Base-by-base conservation (phyloP, 1,284 basidiomycete genomes). In the Trametes polyzona region DNA sequence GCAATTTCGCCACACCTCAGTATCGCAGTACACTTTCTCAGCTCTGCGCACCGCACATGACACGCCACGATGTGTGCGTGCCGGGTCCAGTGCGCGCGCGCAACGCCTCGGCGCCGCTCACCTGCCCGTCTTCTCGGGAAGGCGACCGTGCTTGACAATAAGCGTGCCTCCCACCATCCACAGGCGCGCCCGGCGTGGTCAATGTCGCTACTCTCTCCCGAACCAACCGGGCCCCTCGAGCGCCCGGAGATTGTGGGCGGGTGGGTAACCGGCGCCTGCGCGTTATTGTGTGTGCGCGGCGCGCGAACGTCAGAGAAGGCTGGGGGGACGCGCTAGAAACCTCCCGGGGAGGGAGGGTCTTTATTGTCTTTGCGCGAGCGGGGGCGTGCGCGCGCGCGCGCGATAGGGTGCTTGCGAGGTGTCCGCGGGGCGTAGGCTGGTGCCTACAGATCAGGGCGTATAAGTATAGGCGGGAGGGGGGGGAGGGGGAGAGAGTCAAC, bases 121-220 rank as follows among this genome's bases (percentile, higher is more conserved):
- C 10, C 21, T 35, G 33, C 4, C 33, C 29, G 37, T 27, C 19
- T 30, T 41, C 29, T 40, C 19, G n/a, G 16, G 23, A 32, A 23
- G n/a, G n/a, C 32, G 26, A 39, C 16, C 23, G 26, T 50, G 42
- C 32, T 39, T 39, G 50, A 57, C 56, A 57, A 57, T 57, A 57
- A 52, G 17, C 3, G 21, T 5, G 30, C 44, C 39, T 47, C 55
- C 35, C 49, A 27, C 21, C 11, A 9, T 16, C 32, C 32, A 24
- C 33, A 2, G 21, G 49, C 27, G n/a, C 35, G 37, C 43, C 6
- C 12, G 23, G 44, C 32, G 11, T 27, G 33, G 33, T 44, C 56
- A 57, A 57, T 48, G 50, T 57, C 44, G 50, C 21, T 12, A 24
- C 36, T 35, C 21, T 29, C 36, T 23, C 35, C 30, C 21, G 12